Evolutionary conservation across 192 early-diverging fungal genomes (phyloP), one percentile per base, ranked within the genome.

Genomic region (Gaertneriomyces sp.): DNA sequence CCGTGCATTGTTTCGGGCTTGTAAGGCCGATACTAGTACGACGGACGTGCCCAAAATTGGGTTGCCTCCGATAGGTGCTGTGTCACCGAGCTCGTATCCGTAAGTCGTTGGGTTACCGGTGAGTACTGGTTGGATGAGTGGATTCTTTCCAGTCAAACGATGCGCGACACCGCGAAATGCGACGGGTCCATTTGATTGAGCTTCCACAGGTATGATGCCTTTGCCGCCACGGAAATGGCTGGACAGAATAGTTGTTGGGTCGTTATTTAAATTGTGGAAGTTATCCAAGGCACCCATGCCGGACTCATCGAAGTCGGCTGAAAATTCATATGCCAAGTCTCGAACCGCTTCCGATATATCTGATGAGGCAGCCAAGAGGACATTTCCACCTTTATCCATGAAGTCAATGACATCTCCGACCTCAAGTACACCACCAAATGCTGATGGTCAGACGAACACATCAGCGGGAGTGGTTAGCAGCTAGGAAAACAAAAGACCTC

Each of bases 371-470:
- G 87, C 90, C 10, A 94, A 55, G 5, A 99, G 45, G 40, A 97
- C 71, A 72, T 97, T 99, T 17, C 95, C 97, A 42, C 94, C 95
- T 25, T 85, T 80, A 53, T 94, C 87, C 45, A 97, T 83, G 72
- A 94, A 99, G 52, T 91, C 82, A 44, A 94, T 74, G 14, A 99
- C 75, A 43, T 82, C 66, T 14, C 71, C 78, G 9, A 87, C 75
- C 25, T 57, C 62, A 7, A 82, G 43, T 1, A 67, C 77, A 33
- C 75, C 73, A 45, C 85, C 87, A 50, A 79, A 81, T 12, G 69
- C 81, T 82, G 56, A 2, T 46, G n/a, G 14, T 46, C 49, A 19
- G 25, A 33, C 58, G 55, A 53, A 47, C 46, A 7, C 3, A 51
- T 19, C 45, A 45, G 60, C 49, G 45, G 41, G 45, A 16, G 53